A percentile compares a stretch with the other conserved stretches of the same genome.
These are phyloP conservation scores for Sclerotiophoma versabilis DNA, from an alignment of 2,329 filamentous ascomycete species.

Conservation along the genomic window DNA sequence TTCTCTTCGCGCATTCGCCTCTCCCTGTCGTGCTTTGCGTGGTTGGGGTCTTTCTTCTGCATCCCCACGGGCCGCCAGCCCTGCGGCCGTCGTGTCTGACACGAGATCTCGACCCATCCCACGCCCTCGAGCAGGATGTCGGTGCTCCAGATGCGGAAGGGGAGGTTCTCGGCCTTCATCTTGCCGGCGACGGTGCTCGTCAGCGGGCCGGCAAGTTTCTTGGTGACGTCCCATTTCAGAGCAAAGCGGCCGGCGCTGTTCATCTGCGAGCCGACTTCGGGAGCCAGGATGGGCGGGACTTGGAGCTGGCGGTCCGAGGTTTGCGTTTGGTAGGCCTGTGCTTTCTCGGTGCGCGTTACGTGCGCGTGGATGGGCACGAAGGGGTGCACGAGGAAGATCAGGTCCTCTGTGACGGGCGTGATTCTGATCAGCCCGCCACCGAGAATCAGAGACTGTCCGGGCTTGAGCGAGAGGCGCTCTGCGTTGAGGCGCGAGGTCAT, in stretches of 20 bases:
- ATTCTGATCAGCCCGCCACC: constrained; percentile 84
- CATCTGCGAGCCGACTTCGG: constrained; percentile 50
- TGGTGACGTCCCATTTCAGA: constrained; percentile 84
- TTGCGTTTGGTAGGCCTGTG: constrained; percentile 72
- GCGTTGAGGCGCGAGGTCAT: constrained; percentile 81
- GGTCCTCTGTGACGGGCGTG: constrained; percentile 71
- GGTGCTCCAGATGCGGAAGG: constrained; percentile 78
- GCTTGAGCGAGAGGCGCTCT: constrained; percentile 74
- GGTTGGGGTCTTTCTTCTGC: constrained; percentile 55
- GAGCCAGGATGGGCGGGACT: constrained; percentile 65
- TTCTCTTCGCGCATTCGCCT: constrained; percentile 10
- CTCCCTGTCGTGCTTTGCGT: constrained; percentile 27
- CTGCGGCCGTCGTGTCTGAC: constrained; percentile 70
- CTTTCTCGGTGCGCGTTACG: constrained; percentile 80
- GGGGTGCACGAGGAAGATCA: constrained; percentile 79
- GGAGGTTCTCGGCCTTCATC: constrained; percentile 71
- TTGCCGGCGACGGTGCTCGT: constrained; percentile 69
- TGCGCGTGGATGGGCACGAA: constrained; percentile 84
- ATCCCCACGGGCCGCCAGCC: constrained; percentile 51
- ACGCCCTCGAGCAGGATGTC: constrained; percentile 92
- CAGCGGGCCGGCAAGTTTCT: constrained; percentile 74
- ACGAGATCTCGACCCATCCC: constrained; percentile 89
- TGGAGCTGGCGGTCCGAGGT: constrained; percentile 62
- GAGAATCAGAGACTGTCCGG: constrained; percentile 80
- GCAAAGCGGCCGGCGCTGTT: constrained; percentile 72